Percentiles rank a stretch among this genome's conserved stretches.
Conservation (phyloP, 352 stramenopile genomes). For the Phytophthora aleatoria region DNA sequence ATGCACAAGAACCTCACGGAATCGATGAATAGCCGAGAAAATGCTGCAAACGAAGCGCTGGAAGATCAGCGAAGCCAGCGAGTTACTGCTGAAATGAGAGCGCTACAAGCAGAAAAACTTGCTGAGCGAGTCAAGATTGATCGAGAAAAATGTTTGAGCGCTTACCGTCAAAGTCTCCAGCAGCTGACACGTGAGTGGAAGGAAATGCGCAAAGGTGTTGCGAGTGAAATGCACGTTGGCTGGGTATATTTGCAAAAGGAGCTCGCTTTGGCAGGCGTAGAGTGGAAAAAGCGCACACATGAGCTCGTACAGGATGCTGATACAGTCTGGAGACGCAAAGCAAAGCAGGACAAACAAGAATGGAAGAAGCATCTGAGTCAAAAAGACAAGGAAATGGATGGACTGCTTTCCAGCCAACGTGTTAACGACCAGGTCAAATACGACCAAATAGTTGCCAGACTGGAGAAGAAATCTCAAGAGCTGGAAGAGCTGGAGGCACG, state of each 20-base stretch:
- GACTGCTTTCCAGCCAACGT: constrained; percentile 43
- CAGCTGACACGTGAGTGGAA: constrained; percentile 36
- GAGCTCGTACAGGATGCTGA: constrained; percentile 27
- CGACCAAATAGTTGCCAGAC: constrained; percentile 41
- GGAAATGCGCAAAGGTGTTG: constrained; percentile 38
- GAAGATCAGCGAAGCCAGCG: constrained; percentile 40
- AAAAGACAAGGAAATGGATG: constrained; percentile 62
- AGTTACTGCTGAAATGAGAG: constrained; percentile 26
- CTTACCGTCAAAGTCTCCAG: constrained; percentile 38
- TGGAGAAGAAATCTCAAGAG: constrained; percentile 50
- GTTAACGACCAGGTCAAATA: constrained; percentile 69
- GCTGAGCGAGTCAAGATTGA: constrained; percentile 25
- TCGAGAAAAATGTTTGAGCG: constrained; percentile 30
- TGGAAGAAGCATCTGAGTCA: constrained; percentile 47
- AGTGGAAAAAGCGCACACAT: constrained; percentile 36
- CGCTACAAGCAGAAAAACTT: constrained; percentile 38
- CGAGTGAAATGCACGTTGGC: constrained; percentile 38
- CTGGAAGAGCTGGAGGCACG: constrained; percentile 38
- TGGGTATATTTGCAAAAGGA: constrained; percentile 43
- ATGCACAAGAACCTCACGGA: constrained; percentile 74
- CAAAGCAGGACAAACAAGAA: constrained; percentile 46
- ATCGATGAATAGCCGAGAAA: constrained; percentile 38
- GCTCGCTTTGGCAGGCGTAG: constrained; percentile 16
- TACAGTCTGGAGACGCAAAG: constrained; percentile 25
- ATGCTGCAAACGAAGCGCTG: constrained; percentile 35